These are phyloP conservation scores for Phytomonas francai DNA, from an alignment of 208 protist genomes.

Conservation along the genomic window DNA sequence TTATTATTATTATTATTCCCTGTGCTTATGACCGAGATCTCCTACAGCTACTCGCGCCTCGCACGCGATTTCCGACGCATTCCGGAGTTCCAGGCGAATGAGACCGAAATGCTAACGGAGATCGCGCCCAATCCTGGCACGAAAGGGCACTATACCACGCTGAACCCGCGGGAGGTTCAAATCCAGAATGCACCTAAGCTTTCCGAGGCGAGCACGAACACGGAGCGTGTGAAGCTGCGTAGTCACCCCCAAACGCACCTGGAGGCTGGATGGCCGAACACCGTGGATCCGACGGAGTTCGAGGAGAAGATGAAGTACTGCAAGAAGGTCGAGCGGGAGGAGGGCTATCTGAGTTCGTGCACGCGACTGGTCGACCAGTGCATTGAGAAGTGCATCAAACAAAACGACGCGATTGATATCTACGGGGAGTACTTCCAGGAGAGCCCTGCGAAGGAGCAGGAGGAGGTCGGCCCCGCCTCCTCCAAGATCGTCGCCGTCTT, in stretches of 20 bases:
- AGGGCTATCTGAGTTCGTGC: slow-evolving; percentile 90
- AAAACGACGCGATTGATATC: slow-evolving; percentile 97
- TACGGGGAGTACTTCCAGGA: slow-evolving; percentile 94
- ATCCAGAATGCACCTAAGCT: slow-evolving; percentile 91
- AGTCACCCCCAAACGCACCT: slow-evolving; percentile 90
- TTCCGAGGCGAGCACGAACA: slow-evolving; percentile 92
- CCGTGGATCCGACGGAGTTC: slow-evolving; percentile 93
- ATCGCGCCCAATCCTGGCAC: slow-evolving; percentile 70
- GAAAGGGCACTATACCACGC: slow-evolving; percentile 72
- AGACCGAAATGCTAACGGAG: slow-evolving; percentile 85
- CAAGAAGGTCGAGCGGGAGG: slow-evolving; percentile 95
- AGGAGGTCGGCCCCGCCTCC: slow-evolving; percentile 73
- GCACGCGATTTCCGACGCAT: slow-evolving; percentile 89
- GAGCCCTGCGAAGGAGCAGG: slow-evolving; percentile 55
- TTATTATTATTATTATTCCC: no score
- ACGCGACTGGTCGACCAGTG: slow-evolving; percentile 78
- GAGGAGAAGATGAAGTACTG: slow-evolving; percentile 95
- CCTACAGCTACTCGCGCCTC: slow-evolving; percentile 89
- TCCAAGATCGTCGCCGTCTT: slow-evolving; percentile 93
- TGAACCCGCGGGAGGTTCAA: slow-evolving; percentile 79
- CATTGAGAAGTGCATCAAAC: slow-evolving; percentile 89
- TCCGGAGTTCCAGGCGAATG: slow-evolving; percentile 90
- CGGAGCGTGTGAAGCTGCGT: slow-evolving; percentile 86
- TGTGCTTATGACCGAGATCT: slow-evolving; percentile 83
- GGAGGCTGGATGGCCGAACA: slow-evolving; percentile 96